Evolutionary conservation across 768 basidiomycete species (phyloP), one percentile per base, ranked within the genome.

Genomic region (Rhodotorula diobovata): DNA sequence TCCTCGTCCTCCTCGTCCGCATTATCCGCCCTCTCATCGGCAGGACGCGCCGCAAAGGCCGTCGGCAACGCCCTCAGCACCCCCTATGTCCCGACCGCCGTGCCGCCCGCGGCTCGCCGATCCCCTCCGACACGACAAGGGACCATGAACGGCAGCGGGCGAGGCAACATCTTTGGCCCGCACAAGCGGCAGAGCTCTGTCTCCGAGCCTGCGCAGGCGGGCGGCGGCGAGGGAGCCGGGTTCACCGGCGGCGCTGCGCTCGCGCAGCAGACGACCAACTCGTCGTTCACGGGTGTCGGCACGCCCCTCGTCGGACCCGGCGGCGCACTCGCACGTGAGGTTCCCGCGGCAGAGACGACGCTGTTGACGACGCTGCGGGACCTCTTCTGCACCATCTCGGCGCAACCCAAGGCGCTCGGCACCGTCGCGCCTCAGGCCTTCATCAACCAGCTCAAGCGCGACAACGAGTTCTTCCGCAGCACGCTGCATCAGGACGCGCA

Each of bases 401-500:
- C 84, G 68, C 89, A 90, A 79, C 89, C 88, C 82, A 84, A 32
- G 87, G 89, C 79, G 87, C 88, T 73, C 78, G 95, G 95, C 69
- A 90, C 90, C 16, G 86, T 97, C 53, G 86, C 92, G 4, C 96
- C 96, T 4, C 87, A 89, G 67, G 90, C 90, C 34, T 91, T 99
- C 81, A 89, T 99, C 79, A 88, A 92, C 78, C 95, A 95, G 79
- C 85, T 98, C 76, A 91, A 91, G 81, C 88, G 93, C 78, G 84
- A 91, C 77, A 98, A 98, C 80, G 91, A 93, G 77, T 84, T 89
- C 57, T 99, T 97, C 78, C 85, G 92, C 59, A 88, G 88, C 48
- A 89, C 90, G 25, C 89, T 90, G 86, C 96, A 99, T 79, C 96
- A 99, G 79, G 96, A 99, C 80, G 96, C 96, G 6, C 96, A 98